Base-by-base conservation (phyloP, 768 basidiomycete species). In the Rubroboletus satanas region DNA sequence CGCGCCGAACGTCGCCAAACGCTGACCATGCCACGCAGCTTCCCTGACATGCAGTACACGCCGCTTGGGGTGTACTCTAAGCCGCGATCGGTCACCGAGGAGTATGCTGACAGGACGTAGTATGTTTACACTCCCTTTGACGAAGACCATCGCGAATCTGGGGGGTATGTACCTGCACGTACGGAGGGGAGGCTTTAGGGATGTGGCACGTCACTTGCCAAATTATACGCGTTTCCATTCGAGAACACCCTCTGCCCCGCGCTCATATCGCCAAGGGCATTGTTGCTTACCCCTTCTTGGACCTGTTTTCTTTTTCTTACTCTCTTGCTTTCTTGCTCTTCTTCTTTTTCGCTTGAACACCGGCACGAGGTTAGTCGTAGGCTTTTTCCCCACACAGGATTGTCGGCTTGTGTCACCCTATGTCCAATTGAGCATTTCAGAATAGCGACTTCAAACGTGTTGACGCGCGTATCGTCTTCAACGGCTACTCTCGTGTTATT, bases 41-140 rank as follows among this genome's bases (percentile, higher is more conserved):
- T 71, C 38, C 51, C 62, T 42, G 65, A 75, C 8, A 66, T 75
- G 15, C 31, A 51, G 17, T 79, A 76, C 54, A 56, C 59, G 45
- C 71, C 77, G 1, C 62, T 79, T 7, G 79, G 74, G 2, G 62
- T 71, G 48, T 81, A 77, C 54, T 61, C 61, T 17, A 69, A 73
- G 59, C 80, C 79, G 5, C 63, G 61, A 36, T 79, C 77, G 43
- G 79, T 81, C 11, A 79, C 81, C 47, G 72, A 79, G 42, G 74
- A 76, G 60, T 78, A 75, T 53, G 57, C 47, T 33, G 46, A 36
- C 29, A 31, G 37, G 38, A 45, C 26, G 50, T 61, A 59, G 56
- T 7, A 32, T 11, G 56, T 7, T 28, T 11, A 7, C 14, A 21
- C 38, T 18, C 51, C 51, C 49, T 23, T 37, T 17, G 42, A 47